These are phyloP conservation scores for Teratosphaeriaceae sp. DNA, from an alignment of 2,329 filamentous ascomycete species.

Conservation along the genomic window DNA sequence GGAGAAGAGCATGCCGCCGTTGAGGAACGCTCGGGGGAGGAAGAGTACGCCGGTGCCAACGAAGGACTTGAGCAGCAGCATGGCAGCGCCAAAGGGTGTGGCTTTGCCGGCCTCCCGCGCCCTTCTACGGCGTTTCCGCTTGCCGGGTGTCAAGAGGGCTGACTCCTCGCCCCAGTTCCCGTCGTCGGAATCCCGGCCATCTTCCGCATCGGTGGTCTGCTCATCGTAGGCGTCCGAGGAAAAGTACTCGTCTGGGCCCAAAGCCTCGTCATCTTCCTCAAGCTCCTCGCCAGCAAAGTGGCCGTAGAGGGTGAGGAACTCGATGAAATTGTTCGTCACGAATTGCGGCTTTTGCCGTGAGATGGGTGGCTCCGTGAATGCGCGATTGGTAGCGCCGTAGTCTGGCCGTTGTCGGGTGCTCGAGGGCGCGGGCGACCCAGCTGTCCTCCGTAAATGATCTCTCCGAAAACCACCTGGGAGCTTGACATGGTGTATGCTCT, in stretches of 20 bases:
- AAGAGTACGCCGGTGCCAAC: constrained; percentile 95
- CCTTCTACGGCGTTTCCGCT: constrained; percentile 70
- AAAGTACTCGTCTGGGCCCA: constrained; percentile 87
- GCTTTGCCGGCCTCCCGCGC: constrained; percentile 69
- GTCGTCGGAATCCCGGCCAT: constrained; percentile 53
- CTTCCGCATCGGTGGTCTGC: constrained; percentile 35
- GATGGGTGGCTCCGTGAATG: constrained; percentile 20
- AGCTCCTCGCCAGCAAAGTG: constrained; percentile 97
- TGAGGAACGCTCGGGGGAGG: constrained; percentile 85
- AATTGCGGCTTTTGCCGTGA: constrained; percentile 50
- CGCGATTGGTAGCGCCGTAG: constrained; percentile 17
- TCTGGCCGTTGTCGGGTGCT: constrained; percentile 33
- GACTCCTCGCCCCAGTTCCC: constrained; percentile 83
- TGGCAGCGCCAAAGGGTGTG: constrained; percentile 67
- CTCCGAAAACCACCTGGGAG: constrained; percentile 89
- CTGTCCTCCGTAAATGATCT: constrained; percentile 75
- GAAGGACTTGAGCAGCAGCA: constrained; percentile 92
- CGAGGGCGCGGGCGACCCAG: constrained; percentile 46
- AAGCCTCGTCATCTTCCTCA: constrained; percentile 89
- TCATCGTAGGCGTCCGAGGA: constrained; percentile 65
- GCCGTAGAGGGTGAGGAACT: constrained; percentile 90
- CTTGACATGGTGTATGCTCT: constrained; percentile 81
- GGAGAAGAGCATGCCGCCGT: constrained; percentile 96
- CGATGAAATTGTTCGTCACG: constrained; percentile 87
- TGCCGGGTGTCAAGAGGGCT: constrained; percentile 62